phyloP scores from a whole-genome alignment of 2,329 filamentous ascomycete genomes.

The Monilinia fructicola region DNA sequence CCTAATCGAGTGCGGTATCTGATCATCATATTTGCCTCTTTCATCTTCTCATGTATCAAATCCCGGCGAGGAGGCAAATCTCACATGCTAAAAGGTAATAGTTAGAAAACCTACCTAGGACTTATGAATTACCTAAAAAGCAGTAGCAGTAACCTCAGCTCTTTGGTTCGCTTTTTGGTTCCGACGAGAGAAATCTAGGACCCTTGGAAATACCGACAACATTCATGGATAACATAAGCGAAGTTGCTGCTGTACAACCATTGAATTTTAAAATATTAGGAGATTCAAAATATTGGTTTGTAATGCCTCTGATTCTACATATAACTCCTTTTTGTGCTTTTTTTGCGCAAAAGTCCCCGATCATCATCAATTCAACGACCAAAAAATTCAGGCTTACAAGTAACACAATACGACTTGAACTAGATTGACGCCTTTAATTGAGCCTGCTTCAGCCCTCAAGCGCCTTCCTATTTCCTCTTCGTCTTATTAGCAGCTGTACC shows the following conservation, averaged over 20 bases:
- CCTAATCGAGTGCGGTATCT: slow-evolving; percentile 13
- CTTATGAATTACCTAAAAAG: too few relatives aligned
- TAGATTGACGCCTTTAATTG: slow-evolving; percentile 29
- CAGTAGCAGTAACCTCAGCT: too few relatives aligned
- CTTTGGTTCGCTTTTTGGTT: too few relatives aligned
- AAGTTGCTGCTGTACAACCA: neutral
- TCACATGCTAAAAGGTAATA: slow-evolving; percentile 1
- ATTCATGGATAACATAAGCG: neutral
- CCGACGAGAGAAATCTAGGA: neutral
- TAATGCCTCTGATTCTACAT: slow-evolving; percentile 37
- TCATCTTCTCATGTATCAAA: too few relatives aligned
- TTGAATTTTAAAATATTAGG: slow-evolving; percentile 14
- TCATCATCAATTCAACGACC: slow-evolving; percentile 26
- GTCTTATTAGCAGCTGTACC: slow-evolving; percentile 29
- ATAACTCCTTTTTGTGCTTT: slow-evolving; percentile 37
- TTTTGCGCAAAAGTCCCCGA: slow-evolving; percentile 27
- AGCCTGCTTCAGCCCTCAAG: slow-evolving; percentile 26
- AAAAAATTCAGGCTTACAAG: slow-evolving; percentile 18
- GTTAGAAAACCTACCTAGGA: too few relatives aligned
- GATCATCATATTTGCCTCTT: neutral
- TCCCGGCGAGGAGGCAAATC: neutral
- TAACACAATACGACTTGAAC: slow-evolving; percentile 19
- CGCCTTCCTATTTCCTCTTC: slow-evolving; percentile 16
- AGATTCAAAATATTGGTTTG: slow-evolving; percentile 32
- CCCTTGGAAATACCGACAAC: too few relatives aligned